A percentile compares a stretch with the other conserved stretches of the same genome.
phyloP scores from a whole-genome alignment of 2,329 filamentous ascomycete genomes.

The Exophiala sp. region DNA sequence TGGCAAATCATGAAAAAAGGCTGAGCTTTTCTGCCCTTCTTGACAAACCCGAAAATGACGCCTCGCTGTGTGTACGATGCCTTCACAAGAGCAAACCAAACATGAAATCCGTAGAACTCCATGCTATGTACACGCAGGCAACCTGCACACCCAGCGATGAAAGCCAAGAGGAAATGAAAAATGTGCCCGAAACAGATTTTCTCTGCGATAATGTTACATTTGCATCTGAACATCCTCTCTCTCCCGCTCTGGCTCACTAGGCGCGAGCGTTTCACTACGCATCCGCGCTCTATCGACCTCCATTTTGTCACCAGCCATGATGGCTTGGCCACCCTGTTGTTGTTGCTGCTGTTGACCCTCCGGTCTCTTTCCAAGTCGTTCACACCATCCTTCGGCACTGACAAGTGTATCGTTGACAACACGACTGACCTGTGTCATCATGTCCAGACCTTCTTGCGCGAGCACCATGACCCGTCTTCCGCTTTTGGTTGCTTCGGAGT shows the following conservation, averaged over 20 bases:
- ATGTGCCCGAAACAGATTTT: too few relatives aligned
- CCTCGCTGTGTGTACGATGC: too few relatives aligned
- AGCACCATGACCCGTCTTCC: slow-evolving; percentile 79
- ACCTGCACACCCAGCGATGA: too few relatives aligned
- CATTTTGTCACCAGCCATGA: slow-evolving; percentile 9
- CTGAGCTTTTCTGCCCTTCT: too few relatives aligned
- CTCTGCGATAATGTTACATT: slow-evolving; percentile 10
- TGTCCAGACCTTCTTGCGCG: slow-evolving; percentile 85
- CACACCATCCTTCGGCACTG: slow-evolving; percentile 89
- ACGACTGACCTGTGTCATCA: slow-evolving; percentile 86
- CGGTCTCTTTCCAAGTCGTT: slow-evolving; percentile 61
- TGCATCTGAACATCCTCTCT: slow-evolving; percentile 13
- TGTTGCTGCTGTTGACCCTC: slow-evolving; percentile 8
- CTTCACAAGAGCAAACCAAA: too few relatives aligned
- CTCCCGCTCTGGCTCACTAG: not conserved
- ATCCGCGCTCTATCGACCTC: not conserved
- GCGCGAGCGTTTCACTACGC: slow-evolving; percentile 8
- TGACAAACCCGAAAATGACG: too few relatives aligned
- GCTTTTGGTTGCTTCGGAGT: slow-evolving; percentile 49
- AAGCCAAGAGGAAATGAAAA: too few relatives aligned
- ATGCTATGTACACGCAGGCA: too few relatives aligned
- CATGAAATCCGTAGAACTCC: too few relatives aligned
- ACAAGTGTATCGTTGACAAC: slow-evolving; percentile 86
- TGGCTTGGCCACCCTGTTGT: not conserved
- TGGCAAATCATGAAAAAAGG: too few relatives aligned